These are phyloP conservation scores for Thermoascus crustaceus DNA, from an alignment of 2,329 filamentous ascomycete genomes.

Conservation along the genomic window DNA sequence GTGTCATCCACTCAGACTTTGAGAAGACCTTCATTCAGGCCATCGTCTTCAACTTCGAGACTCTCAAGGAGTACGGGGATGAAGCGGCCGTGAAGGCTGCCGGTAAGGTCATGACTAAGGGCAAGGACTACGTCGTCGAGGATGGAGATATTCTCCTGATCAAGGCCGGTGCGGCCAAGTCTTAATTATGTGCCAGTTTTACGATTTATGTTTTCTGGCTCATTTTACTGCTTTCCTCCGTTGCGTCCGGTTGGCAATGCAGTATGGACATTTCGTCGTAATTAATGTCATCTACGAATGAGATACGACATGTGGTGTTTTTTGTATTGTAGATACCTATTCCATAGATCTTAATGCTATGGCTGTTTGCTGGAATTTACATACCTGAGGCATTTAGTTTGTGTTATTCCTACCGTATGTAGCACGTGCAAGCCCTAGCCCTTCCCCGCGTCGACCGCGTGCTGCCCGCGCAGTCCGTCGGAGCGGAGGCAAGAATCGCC, in stretches of 20 bases:
- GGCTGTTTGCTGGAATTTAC: too few species aligned
- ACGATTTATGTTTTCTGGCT: too few species aligned
- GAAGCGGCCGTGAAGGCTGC: slow-evolving; percentile 84
- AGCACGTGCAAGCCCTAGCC: slow-evolving; percentile 12
- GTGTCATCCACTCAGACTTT: slow-evolving; percentile 95
- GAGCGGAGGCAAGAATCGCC: not conserved
- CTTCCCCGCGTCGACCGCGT: slow-evolving; percentile 18
- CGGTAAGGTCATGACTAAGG: slow-evolving; percentile 97
- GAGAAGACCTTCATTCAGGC: slow-evolving; percentile 99
- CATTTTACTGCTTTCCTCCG: too few species aligned
- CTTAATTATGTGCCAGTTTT: slow-evolving; percentile 20
- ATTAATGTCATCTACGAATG: not conserved
- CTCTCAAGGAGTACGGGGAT: slow-evolving; percentile 77
- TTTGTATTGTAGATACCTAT: not conserved
- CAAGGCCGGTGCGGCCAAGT: slow-evolving; percentile 55
- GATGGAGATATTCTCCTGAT: slow-evolving; percentile 64
- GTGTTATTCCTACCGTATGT: not conserved
- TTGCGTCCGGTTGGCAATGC: too few species aligned
- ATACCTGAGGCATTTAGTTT: not conserved
- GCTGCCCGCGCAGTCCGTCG: slow-evolving; percentile 14
- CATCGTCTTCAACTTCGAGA: slow-evolving; percentile 81
- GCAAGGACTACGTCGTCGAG: slow-evolving; percentile 74
- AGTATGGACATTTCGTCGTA: too few species aligned
- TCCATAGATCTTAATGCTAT: too few species aligned
- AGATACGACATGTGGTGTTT: not conserved